phyloP scores from a whole-genome alignment of 2,329 filamentous ascomycete genomes.

The Karstenula rhodostoma region DNA sequence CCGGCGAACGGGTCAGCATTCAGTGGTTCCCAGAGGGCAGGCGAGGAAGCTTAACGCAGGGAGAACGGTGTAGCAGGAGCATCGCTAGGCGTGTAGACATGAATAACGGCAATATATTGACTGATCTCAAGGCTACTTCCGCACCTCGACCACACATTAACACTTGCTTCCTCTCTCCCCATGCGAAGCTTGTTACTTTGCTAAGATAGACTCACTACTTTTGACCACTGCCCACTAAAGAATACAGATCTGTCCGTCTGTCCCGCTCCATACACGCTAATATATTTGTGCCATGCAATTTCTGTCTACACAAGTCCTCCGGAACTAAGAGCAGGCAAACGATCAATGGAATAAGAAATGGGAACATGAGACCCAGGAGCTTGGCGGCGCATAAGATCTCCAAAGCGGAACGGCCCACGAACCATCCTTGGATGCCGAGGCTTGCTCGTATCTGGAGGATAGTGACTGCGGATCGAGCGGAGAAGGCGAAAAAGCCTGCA shows the following conservation, averaged over 20 bases:
- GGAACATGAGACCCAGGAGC: background rate
- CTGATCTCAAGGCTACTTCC: conserved; percentile 24
- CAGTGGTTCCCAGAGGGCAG: background rate
- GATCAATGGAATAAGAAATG: conserved; percentile 31
- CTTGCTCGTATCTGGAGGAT: conserved; percentile 9
- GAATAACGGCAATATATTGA: conserved; percentile 35
- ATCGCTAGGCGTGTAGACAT: conserved; percentile 24
- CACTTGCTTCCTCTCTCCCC: conserved; percentile 33
- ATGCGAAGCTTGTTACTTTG: conserved; percentile 22
- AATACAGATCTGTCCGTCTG: conserved; percentile 35
- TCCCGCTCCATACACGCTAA: conserved; percentile 28
- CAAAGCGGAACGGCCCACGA: background rate
- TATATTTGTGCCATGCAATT: conserved; percentile 44
- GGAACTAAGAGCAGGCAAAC: conserved; percentile 23
- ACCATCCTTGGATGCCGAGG: conserved; percentile 33
- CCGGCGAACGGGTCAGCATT: conserved; percentile 4
- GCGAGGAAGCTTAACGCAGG: conserved; percentile 24
- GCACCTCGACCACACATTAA: conserved; percentile 38
- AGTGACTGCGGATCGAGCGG: conserved; percentile 66
- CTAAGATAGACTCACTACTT: conserved; percentile 33
- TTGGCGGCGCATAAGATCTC: background rate
- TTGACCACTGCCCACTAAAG: conserved; percentile 36
- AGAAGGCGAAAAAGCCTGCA: conserved; percentile 58
- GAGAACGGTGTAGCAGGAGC: conserved; percentile 20
- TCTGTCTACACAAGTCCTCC: conserved; percentile 39